Evolutionary conservation across 257 asterid genomes (phyloP).

Genomic region (Craterostigma plantagineum): DNA sequence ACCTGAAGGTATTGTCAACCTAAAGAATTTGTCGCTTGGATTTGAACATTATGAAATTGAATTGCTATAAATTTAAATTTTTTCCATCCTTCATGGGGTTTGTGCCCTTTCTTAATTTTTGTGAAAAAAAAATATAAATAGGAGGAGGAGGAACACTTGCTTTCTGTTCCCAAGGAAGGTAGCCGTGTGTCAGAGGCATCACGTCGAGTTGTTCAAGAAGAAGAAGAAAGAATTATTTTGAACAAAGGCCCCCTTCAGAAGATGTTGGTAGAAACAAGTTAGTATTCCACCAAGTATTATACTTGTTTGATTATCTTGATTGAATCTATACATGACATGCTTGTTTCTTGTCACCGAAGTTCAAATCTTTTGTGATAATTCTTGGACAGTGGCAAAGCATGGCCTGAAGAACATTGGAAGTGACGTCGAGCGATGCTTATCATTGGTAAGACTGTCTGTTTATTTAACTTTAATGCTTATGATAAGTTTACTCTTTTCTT

Average conservation of each 20-base stretch:
- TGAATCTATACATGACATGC: no score
- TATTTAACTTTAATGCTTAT: no score
- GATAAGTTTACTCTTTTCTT: background rate
- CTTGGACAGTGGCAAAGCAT: constrained; percentile 54
- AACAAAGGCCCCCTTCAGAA: constrained; percentile 79
- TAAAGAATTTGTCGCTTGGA: constrained; percentile 9
- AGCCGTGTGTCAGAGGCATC: constrained; percentile 81
- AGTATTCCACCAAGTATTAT: constrained; percentile 13
- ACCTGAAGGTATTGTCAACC: constrained; percentile 62
- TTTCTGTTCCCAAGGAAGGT: constrained; percentile 86
- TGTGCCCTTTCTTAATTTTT: background rate
- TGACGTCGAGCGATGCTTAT: constrained; percentile 66
- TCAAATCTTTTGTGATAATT: background rate
- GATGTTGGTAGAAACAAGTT: constrained; percentile 65
- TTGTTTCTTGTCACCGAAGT: no score
- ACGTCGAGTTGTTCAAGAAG: constrained; percentile 90
- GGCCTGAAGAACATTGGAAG: constrained; percentile 66
- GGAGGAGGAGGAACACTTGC: constrained; percentile 96
- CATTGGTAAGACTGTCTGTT: constrained; percentile 62
- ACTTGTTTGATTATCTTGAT: constrained; percentile 9
- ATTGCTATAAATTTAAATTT: background rate
- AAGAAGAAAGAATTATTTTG: constrained; percentile 74
- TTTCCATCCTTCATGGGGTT: background rate
- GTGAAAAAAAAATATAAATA: constrained; percentile 14
- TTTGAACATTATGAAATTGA: constrained; percentile 7